Evolutionary conservation across 352 stramenopile genomes (phyloP), one percentile per base, ranked within the genome.

Genomic region (Phytophthora idaei): DNA sequence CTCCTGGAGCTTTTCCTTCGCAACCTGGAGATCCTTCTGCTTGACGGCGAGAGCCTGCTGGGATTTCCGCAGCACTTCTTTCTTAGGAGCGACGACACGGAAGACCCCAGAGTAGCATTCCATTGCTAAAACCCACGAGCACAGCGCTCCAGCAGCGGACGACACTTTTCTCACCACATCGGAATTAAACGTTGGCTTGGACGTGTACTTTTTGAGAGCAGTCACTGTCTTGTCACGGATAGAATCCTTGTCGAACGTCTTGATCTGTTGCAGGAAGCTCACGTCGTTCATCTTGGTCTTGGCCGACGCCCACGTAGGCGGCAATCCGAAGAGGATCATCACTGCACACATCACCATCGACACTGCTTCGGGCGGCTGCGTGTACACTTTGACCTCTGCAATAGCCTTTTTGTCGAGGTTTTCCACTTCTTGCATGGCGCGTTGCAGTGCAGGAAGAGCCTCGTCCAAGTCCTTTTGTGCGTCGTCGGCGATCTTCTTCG

Each of bases 161-260:
- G 90, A 98, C 17, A 97, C 84, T 48, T 98, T 97, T 8, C 90
- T 85, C 10, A 94, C 90, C 28, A 97, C 93, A 44, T 98, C 90
- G 0, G 92, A 51, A 47, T 97, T 90, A 65, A 95, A 94, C 5
- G 67, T 79, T 29, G 85, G 84, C 51, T 94, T 94, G 3, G 83
- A 87, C 9, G 86, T 97, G 76, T 96, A 98, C 72, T 98, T 98
- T 61, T 98, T 98, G 11, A 98, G 76, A 59, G 97, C 98, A 15
- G 89, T 94, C 21, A 98, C 91, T 0, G 93, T 95, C 59, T 97
- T 97, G 60, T 94, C 90, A 11, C 84, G 89, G 31, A 99, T 97
- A 31, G 95, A 96, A 61, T 99, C 95, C 62, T 99, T 99, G 80
- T 99, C 96, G 57, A 98, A 99, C 9, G 76, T 89, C 61, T 98